These are phyloP conservation scores for Microbotryum silenes-acaulis DNA, from an alignment of 1,284 basidiomycete species.

Conservation along the genomic window DNA sequence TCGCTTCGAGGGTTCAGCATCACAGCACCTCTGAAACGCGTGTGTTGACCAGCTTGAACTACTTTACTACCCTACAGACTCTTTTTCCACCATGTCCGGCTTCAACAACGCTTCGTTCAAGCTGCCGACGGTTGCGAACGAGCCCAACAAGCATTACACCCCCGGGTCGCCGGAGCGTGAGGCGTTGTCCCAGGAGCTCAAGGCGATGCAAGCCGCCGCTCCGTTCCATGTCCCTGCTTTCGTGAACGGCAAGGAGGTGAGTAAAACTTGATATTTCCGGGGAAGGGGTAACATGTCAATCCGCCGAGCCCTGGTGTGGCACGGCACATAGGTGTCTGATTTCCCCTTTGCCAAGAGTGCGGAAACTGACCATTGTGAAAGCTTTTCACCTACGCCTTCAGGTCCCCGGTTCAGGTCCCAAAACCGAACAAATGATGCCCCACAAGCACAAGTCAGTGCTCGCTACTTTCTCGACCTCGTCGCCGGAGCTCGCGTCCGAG, in stretches of 20 bases:
- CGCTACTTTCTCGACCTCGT: slow-evolving; percentile 80
- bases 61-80: no score
- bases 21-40: no score
- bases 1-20: no score
- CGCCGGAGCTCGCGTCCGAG: slow-evolving; percentile 60
- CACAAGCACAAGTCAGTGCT: slow-evolving; percentile 73
- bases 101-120: slow-evolving; percentile 28
- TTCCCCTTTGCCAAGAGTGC: neutral
- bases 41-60: no score
- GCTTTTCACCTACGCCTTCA: slow-evolving; percentile 43
- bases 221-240: slow-evolving; percentile 90
- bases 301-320: neutral
- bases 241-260: slow-evolving; percentile 78
- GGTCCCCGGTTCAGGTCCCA: slow-evolving; percentile 41
- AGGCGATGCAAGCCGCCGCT: slow-evolving; percentile 68
- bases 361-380: neutral
- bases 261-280: slow-evolving; percentile 33
- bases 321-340: neutral
- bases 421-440: slow-evolving; percentile 66
- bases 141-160: slow-evolving; percentile 82
- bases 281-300: neutral
- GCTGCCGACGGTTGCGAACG: slow-evolving; percentile 51
- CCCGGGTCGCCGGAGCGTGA: slow-evolving; percentile 71
- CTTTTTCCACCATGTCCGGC: slow-evolving; percentile 5
- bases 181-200: slow-evolving; percentile 65